phyloP scores from a whole-genome alignment of 2,329 filamentous ascomycete species.

The Diplodia mutila region DNA sequence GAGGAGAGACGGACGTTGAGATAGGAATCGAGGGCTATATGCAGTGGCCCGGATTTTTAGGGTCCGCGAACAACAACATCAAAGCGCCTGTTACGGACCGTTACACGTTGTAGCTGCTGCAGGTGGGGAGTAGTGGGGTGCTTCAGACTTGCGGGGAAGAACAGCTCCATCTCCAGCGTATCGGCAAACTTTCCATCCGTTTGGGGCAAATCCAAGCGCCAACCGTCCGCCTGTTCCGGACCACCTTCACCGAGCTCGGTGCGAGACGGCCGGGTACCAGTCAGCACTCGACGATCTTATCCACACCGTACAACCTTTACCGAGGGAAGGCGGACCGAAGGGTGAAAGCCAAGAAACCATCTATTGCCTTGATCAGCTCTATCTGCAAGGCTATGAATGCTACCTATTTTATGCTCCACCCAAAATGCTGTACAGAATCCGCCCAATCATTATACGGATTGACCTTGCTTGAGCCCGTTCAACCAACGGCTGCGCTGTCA shows the following conservation, averaged over 20 bases:
- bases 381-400: conserved; percentile 22
- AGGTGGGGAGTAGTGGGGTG: conserved; percentile 17
- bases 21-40: neutral
- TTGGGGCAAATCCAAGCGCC: conserved; percentile 1
- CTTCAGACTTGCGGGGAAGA: conserved; percentile 1
- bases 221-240: neutral
- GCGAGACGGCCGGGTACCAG: neutral
- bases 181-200: conserved; percentile 16
- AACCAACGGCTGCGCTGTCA: conserved; percentile 2
- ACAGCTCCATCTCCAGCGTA: neutral
- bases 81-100: neutral
- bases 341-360: neutral
- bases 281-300: neutral
- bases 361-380: conserved; percentile 24
- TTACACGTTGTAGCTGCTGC: conserved; percentile 4
- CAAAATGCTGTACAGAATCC: conserved; percentile 12
- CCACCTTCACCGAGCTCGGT: conserved; percentile 6
- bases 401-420: conserved; percentile 10
- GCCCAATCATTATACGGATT: conserved; percentile 19
- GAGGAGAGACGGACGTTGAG: neutral
- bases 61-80: neutral
- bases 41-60: neutral
- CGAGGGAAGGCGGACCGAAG: neutral
- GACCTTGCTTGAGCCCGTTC: neutral
- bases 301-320: neutral